Evolutionary conservation across 139 green algal species (phyloP), one percentile per base, ranked within the genome.

Genomic region (Coccomyxa sp.): DNA sequence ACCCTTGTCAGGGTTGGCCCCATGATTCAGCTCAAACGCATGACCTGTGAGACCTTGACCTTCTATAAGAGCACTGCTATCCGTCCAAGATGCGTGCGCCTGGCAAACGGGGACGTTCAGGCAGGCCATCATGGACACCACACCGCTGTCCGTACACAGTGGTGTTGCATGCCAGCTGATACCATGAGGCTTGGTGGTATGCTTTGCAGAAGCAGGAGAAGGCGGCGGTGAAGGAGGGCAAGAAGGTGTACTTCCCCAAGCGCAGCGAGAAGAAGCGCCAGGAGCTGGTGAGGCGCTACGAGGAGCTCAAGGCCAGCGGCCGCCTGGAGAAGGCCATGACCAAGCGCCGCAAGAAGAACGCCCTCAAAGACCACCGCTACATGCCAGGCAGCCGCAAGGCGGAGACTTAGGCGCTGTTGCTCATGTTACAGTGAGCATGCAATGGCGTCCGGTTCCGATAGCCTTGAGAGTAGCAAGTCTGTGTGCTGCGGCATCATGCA

Each of bases 291-390:
- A 85, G 84, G 39, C 90, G 92, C 78, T 98, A 93, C 82, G 73
- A 96, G 72, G 86, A 91, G 70, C 85, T 97, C 29, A 93, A 97
- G 86, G 80, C 85, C 9, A 75, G 24, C 7, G 73, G 93, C 79
- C 55, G 80, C 78, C 88, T 97, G 83, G 91, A 96, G 54, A 91
- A 91, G 79, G 96, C 87, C 81, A 91, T 98, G 86, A 89, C 87
- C 55, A 98, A 98, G 89, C 83, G 89, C 75, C 82, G 90, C 39
- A 91, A 90, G 81, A 93, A 93, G 79, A 98, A 97, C 79, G 93
- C 93, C 8, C 79, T 89, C 55, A 97, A 96, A 82, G 93, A 97
- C 78, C 93, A 97, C 84, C 82, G 88, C 36, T 92, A 92, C 78
- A 58, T 95, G 54, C 91, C 91, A 0, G 16, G 44, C n/a, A n/a